These are phyloP conservation scores for Pseudogymnoascus pannorum DNA, from an alignment of 2,329 filamentous ascomycete genomes.

Conservation along the genomic window DNA sequence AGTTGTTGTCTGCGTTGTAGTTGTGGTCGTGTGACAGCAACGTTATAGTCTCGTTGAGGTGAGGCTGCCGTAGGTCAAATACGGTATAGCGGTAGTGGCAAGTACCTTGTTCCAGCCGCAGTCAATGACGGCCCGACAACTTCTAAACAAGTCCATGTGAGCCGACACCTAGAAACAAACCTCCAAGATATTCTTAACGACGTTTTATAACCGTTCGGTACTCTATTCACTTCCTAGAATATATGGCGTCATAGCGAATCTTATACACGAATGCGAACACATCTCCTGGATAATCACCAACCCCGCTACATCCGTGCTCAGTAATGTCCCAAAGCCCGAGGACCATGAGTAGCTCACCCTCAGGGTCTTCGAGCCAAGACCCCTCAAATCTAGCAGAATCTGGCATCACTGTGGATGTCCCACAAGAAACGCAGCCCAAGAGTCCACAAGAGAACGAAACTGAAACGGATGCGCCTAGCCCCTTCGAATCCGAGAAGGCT, in stretches of 20 bases:
- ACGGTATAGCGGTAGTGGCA: background rate
- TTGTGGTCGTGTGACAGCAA: background rate
- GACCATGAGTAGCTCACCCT: background rate
- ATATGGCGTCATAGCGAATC: constrained; percentile 2
- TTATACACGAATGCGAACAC: background rate
- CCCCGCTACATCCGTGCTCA: background rate
- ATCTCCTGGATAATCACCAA: background rate
- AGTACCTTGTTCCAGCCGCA: background rate
- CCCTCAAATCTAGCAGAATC: background rate
- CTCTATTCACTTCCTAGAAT: background rate
- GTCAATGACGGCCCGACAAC: constrained; percentile 1
- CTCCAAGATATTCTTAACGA: background rate
- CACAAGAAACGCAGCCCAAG: background rate
- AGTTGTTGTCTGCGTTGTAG: background rate
- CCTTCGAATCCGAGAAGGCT: background rate
- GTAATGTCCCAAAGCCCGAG: background rate
- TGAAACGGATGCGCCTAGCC: background rate
- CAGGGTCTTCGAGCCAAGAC: background rate
- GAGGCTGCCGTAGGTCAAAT: background rate
- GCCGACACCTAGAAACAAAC: background rate
- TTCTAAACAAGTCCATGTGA: background rate
- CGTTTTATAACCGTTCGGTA: background rate
- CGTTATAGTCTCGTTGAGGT: background rate
- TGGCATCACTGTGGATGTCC: background rate
- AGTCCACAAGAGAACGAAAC: background rate